Evolutionary conservation across 768 basidiomycete genomes (phyloP).

Genomic region (Tylopilus vinaceipallidus): DNA sequence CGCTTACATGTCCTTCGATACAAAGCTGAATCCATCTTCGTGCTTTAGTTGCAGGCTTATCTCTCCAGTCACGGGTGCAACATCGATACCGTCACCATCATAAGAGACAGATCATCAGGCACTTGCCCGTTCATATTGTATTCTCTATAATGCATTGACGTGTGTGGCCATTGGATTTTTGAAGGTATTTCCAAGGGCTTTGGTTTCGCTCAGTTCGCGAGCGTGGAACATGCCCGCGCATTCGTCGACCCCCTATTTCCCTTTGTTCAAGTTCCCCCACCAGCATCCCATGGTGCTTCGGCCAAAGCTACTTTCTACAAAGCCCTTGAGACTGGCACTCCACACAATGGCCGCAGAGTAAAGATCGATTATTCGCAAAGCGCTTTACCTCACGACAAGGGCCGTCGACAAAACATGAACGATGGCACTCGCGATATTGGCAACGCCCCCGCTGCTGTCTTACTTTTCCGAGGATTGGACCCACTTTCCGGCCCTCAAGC

Average conservation of each 20-base stretch:
- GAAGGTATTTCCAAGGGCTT: conserved; percentile 94
- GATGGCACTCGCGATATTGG: conserved; percentile 98
- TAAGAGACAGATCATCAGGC: conserved; percentile 96
- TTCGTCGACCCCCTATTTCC: conserved; percentile 92
- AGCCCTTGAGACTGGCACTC: conserved; percentile 65
- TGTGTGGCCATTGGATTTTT: conserved; percentile 63
- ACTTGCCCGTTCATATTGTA: conserved; percentile 79
- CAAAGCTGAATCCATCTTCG: conserved; percentile 35
- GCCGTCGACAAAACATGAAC: conserved; percentile 68
- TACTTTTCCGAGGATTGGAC: conserved; percentile 90
- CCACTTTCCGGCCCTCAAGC: conserved; percentile 84
- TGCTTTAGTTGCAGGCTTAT: conserved; percentile 72
- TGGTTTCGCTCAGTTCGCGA: conserved; percentile 93
- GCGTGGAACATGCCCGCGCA: conserved; percentile 79
- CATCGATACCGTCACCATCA: conserved; percentile 89
- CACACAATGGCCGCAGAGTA: conserved; percentile 79
- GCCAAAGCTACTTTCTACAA: conserved; percentile 71
- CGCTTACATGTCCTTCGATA: conserved; percentile 35
- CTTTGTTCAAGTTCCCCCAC: conserved; percentile 89
- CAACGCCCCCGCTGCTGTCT: conserved; percentile 73
- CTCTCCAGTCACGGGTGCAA: conserved; percentile 69
- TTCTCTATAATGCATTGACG: conserved; percentile 69
- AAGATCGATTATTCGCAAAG: conserved; percentile 96
- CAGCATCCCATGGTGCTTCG: conserved; percentile 82
- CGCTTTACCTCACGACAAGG: conserved; percentile 67